phyloP scores from a whole-genome alignment of 2,329 filamentous ascomycete genomes.

The Aspergillus sp. region DNA sequence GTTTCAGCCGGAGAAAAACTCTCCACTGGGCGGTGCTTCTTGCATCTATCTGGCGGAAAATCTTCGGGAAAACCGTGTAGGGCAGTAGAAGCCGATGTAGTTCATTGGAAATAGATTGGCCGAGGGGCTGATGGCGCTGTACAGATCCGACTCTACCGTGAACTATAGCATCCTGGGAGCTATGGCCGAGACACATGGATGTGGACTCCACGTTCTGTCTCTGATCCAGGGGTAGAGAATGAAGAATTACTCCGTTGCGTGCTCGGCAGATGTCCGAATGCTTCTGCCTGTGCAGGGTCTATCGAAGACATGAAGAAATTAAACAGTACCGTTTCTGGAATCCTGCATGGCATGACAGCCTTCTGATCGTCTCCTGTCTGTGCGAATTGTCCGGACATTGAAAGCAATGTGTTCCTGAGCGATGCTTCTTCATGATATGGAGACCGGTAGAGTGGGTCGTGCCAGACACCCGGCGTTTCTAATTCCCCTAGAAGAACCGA shows the following conservation, averaged over 20 bases:
- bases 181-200: background rate
- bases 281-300: background rate
- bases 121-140: too few relatives aligned
- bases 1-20: background rate
- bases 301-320: background rate
- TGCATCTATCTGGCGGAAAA: background rate
- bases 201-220: background rate
- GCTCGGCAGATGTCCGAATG: background rate
- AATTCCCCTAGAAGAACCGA: too few relatives aligned
- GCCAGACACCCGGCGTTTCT: too few relatives aligned
- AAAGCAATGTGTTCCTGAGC: too few relatives aligned
- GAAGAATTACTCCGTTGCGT: background rate
- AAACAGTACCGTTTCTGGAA: too few relatives aligned
- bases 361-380: too few relatives aligned
- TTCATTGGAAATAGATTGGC: background rate
- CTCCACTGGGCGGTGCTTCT: background rate
- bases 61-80: background rate
- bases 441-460: too few relatives aligned
- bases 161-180: background rate
- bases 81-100: background rate
- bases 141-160: too few relatives aligned
- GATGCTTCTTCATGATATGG: too few relatives aligned
- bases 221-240: background rate
- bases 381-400: too few relatives aligned
- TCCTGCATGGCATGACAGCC: too few relatives aligned